Conservation (phyloP, 345 rosid genomes). For the Sonneratia alba region DNA sequence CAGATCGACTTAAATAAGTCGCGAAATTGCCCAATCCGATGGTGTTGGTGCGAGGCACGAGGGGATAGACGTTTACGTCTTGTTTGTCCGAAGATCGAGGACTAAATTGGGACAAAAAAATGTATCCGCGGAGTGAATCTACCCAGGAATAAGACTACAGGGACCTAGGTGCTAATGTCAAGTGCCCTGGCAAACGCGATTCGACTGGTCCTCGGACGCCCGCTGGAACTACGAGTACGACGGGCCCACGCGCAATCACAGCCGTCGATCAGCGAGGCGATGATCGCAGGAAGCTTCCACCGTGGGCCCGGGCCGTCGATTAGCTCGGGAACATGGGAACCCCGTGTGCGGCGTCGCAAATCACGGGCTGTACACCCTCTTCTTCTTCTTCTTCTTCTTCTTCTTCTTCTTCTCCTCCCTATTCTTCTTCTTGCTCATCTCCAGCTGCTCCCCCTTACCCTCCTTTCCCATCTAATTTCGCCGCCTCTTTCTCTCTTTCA, state of each 20-base stretch:
- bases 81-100: neutral
- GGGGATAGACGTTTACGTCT: no score
- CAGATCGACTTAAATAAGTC: no score
- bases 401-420: no score
- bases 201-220: neutral
- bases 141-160: neutral
- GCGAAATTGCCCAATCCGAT: no score
- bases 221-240: neutral
- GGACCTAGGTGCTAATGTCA: neutral
- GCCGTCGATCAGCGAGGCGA: conserved; percentile 6
- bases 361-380: conserved; percentile 24
- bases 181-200: neutral
- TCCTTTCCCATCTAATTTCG: no score
- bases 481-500: no score
- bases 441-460: neutral
- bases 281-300: neutral
- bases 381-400: neutral
- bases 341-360: conserved; percentile 37
- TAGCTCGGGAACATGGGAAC: conserved; percentile 17
- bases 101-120: neutral
- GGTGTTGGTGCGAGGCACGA: no score
- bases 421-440: neutral
- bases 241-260: neutral
- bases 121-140: neutral
- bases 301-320: neutral